Evolutionary conservation across 495 filamentous ascomycete genomes (phyloP), one percentile per base, ranked within the genome.

Genomic region (Talaromyces thailandensis): DNA sequence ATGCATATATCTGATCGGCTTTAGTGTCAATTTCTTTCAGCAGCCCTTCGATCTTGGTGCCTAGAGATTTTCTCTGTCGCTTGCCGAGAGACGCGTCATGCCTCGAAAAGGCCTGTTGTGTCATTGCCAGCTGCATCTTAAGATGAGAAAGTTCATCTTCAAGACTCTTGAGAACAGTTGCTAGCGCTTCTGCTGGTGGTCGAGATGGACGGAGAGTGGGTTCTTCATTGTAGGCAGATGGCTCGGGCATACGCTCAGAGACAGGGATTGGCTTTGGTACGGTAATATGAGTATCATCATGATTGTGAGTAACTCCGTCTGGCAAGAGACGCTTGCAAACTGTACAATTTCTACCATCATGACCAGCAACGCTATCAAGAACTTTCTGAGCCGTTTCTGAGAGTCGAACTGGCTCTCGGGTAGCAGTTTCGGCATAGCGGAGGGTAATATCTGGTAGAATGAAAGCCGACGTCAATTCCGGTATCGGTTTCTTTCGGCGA

Each of bases 71-170:
- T 57, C 93, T 83, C 67, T 86, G 82, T 43, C 85, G 82, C 69
- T 86, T 89, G 64, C 82, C 81, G 29, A 91, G 70, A 21, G 88
- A 83, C 26, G 85, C 82, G 69, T 96, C 87, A 32, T 86, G 82
- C 43, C 77, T 77, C 66, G 88, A 84, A 73, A 92, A 93, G 1
- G 77, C 68, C 0, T 71, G 76, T 62, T 88, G 83, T 61, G 84
- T 78, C 25, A 73, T 70, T 7, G 78, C 71, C 6, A 90, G 79
- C 60, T 88, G 80, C 70, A 88, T 78, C 71, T 90, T 89, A 31
- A 96, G 73, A 71, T 96, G 91, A 2, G 82, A 79, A 55, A 94
- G 81, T 68, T 98, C 95, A 72, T 96, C 92, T 58, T 89, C 77
- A 16, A 96, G 77, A 21, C 80, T 81, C 71, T 94, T 92, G 68